Evolutionary conservation across 192 early-diverging fungal genomes (phyloP).

Genomic region (Geosiphon pyriformis): DNA sequence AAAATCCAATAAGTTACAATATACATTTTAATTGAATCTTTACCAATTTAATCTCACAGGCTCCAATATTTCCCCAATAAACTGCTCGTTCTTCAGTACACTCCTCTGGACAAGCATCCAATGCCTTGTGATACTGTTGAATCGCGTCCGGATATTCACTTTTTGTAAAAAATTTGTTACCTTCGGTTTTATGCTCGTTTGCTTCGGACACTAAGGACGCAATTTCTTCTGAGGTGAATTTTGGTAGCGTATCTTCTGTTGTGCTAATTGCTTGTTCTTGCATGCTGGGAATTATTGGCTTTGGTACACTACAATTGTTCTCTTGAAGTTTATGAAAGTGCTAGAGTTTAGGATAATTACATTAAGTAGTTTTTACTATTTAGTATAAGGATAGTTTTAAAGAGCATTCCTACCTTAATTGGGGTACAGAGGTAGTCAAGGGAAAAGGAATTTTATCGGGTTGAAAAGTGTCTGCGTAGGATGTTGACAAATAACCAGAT

Average conservation of each 20-base stretch:
- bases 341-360: no score
- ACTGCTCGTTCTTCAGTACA: slow-evolving; percentile 45
- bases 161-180: slow-evolving; percentile 43
- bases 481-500: no score
- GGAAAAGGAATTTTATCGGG: no score
- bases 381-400: no score
- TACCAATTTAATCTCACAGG: slow-evolving; percentile 58
- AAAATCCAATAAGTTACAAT: not conserved
- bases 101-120: slow-evolving; percentile 36
- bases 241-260: not conserved
- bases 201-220: slow-evolving; percentile 42
- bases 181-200: slow-evolving; percentile 38
- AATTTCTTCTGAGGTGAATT: slow-evolving; percentile 18
- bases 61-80: slow-evolving; percentile 59
- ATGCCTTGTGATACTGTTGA: slow-evolving; percentile 38
- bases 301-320: no score
- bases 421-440: no score
- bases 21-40: not conserved
- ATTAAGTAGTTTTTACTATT: no score
- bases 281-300: no score
- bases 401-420: no score
- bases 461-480: no score
- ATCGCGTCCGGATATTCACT: slow-evolving; percentile 42
- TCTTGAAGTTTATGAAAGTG: no score
- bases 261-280: not conserved